Conservation (phyloP, 805 yeast species). For the Teunomyces stri region DNA sequence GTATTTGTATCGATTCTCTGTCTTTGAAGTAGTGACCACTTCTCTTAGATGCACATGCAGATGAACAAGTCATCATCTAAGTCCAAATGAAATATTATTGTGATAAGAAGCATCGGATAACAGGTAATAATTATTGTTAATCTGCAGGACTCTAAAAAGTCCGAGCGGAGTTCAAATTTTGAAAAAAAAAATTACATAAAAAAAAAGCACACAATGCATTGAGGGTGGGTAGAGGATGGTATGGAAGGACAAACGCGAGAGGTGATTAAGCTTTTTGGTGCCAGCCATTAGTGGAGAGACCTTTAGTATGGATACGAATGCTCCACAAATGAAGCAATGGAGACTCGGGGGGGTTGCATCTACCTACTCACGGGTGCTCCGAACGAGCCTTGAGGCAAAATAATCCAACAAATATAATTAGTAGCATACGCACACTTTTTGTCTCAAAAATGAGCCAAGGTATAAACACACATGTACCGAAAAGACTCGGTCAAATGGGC, state of each 20-base stretch:
- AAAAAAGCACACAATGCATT: not conserved
- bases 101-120: not conserved
- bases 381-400: not conserved
- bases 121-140: not conserved
- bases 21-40: not conserved
- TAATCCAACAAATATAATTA: not conserved
- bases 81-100: not conserved
- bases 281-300: not conserved
- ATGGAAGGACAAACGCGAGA: not conserved
- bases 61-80: no score
- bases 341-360: not conserved
- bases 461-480: no score
- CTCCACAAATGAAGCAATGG: not conserved
- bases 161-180: constrained; percentile 5
- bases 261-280: not conserved
- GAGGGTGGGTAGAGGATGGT: not conserved
- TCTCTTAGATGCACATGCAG: no score
- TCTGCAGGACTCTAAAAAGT: not conserved
- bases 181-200: not conserved
- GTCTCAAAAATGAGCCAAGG: no score
- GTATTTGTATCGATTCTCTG: not conserved
- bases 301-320: not conserved
- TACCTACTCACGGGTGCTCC: not conserved
- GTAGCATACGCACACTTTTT: not conserved
- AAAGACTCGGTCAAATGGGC: no score